Base-by-base conservation (phyloP, 345 rosid species). In the Pugionium dolabratum region DNA sequence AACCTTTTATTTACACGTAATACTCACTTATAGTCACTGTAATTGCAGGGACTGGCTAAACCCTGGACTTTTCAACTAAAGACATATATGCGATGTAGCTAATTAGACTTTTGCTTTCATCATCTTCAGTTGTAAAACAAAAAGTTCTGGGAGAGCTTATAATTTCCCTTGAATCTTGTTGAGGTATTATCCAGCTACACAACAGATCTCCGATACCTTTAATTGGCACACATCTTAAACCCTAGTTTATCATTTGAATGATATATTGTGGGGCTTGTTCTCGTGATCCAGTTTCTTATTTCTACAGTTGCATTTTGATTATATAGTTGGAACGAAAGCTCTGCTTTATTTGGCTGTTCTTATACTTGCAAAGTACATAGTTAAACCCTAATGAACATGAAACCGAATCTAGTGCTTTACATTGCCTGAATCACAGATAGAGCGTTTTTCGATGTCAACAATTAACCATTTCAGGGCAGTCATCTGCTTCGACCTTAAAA, bases 1-100 rank as follows among this genome's bases (percentile, higher is more conserved):
- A n/a, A 41, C 30, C 35, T 28, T 18, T 51, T 51, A 35, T 58
- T 49, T 72, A 42, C 35, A 36, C 11, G 66, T 66, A 43, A 10
- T 31, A 49, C 40, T 50, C 79, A 42, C 65, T 6, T 58, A 4
- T 59, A 33, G 60, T 60, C 46, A 35, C 59, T 66, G 32, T 71
- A 51, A 72, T 54, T 76, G 77, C 90, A 90, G 98, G 87, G 95
- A 93, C 81, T 90, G 98, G 97, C 77, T 90, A 62, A 93, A 90
- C 55, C 86, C 86, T 3, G 92, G 84, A 55, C 92, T 93, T 59
- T 88, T 90, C 86, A 88, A 88, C 72, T 89, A 79, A 81, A 59
- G 75, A 32, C 26, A 52, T 46, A 32, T 60, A 52, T 49, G 54
- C 42, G 7, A 65, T 51, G 32, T 63, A 64, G 44, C 3, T 34